These are phyloP conservation scores for Boletus fagicola DNA, from an alignment of 768 basidiomycete genomes.

Conservation along the genomic window DNA sequence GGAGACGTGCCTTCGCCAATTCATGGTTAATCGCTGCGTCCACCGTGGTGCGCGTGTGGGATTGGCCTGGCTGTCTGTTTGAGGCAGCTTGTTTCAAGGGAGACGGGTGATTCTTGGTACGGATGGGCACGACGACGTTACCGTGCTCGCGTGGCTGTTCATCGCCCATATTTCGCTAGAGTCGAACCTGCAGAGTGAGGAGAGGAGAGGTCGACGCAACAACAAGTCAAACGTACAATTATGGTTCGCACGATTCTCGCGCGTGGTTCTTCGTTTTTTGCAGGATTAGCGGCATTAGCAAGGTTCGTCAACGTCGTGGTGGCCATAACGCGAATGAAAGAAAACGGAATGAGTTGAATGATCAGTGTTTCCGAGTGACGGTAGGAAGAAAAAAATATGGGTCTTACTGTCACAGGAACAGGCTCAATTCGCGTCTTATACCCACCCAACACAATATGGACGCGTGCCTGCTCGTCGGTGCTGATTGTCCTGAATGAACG, in stretches of 20 bases:
- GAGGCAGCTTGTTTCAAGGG: neutral
- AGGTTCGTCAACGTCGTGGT: neutral
- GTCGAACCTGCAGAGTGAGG: neutral
- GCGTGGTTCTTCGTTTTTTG: neutral
- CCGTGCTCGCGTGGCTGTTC: neutral
- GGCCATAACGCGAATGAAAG: neutral
- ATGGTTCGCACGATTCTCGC: neutral
- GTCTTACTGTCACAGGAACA: neutral
- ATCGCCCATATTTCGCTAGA: neutral
- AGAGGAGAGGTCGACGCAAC: neutral
- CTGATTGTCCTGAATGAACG: neutral
- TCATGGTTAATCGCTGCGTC: conserved; percentile 4
- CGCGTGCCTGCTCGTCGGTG: neutral
- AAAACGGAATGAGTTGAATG: neutral
- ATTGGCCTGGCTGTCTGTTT: neutral
- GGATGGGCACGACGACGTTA: neutral
- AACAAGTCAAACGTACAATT: neutral
- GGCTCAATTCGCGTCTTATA: neutral
- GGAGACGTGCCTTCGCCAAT: conserved; percentile 1
- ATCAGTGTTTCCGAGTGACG: neutral
- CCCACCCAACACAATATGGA: neutral
- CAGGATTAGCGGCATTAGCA: neutral
- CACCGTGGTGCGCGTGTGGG: neutral
- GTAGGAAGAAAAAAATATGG: neutral
- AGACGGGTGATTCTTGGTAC: neutral